These are phyloP conservation scores for Aspergillus phoenicis DNA, from an alignment of 2,329 filamentous ascomycete genomes.

Conservation along the genomic window DNA sequence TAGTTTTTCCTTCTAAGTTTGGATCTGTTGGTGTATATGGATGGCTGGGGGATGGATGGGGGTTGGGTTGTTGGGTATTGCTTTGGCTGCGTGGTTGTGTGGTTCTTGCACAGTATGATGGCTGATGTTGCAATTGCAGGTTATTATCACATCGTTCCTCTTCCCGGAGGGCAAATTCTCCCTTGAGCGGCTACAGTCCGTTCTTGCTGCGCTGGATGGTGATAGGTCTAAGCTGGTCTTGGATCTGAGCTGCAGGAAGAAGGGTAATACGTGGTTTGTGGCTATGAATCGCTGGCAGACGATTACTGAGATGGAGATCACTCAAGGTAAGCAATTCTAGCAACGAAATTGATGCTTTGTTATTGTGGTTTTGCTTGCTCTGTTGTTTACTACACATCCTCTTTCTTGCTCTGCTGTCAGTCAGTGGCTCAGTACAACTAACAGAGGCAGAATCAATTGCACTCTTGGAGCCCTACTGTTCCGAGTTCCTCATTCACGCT, in stretches of 20 bases:
- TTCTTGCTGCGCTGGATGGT: constrained; percentile 71
- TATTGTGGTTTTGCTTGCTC: neutral
- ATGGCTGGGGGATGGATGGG: too few relatives aligned
- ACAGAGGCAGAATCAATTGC: constrained; percentile 69
- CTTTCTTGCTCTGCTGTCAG: neutral
- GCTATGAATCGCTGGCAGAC: constrained; percentile 99
- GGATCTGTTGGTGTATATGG: neutral
- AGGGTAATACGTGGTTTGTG: constrained; percentile 83
- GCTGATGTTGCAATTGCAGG: constrained; percentile 57
- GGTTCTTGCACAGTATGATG: neutral
- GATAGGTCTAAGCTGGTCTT: constrained; percentile 85
- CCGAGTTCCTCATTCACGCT: constrained; percentile 95
- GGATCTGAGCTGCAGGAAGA: constrained; percentile 85
- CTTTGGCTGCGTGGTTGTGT: too few relatives aligned
- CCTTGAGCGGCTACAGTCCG: constrained; percentile 70
- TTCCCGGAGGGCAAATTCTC: constrained; percentile 86
- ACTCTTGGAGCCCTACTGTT: constrained; percentile 84
- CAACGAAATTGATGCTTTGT: neutral
- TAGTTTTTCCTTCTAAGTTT: constrained; percentile 34
- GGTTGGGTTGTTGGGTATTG: too few relatives aligned
- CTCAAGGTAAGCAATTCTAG: constrained; percentile 62
- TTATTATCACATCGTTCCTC: constrained; percentile 94
- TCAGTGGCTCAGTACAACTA: constrained; percentile 2
- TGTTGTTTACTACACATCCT: neutral
- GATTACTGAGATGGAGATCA: constrained; percentile 93